A percentile compares a stretch with the other conserved stretches of the same genome.
Conservation (phyloP, 495 filamentous ascomycete species). For the Xylona heveae region DNA sequence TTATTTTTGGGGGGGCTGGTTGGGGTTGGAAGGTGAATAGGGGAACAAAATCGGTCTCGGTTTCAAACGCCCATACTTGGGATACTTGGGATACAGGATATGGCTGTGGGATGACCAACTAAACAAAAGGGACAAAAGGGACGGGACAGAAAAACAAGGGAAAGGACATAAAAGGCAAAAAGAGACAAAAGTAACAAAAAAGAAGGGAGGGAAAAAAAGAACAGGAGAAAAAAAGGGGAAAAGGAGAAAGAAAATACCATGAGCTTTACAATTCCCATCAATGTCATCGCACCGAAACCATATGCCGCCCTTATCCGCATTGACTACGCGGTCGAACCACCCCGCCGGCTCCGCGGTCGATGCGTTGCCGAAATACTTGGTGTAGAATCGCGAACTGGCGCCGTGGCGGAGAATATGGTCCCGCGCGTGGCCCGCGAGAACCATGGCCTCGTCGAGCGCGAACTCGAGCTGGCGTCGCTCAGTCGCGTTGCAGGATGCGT, state of each 20-base stretch:
- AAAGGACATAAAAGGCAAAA: too few relatives aligned
- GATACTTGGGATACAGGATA: not conserved
- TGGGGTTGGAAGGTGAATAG: too few relatives aligned
- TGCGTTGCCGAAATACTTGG: constrained; percentile 33
- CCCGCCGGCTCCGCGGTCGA: constrained; percentile 27
- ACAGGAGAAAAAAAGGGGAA: too few relatives aligned
- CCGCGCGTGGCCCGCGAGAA: constrained; percentile 25
- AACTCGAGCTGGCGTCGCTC: constrained; percentile 23
- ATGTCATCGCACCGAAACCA: constrained; percentile 36
- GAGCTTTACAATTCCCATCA: constrained; percentile 28
- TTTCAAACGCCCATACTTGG: not conserved
- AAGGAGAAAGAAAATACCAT: too few relatives aligned
- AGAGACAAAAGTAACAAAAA: too few relatives aligned
- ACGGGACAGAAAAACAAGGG: too few relatives aligned
- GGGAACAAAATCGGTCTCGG: too few relatives aligned
- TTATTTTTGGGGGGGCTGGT: too few relatives aligned
- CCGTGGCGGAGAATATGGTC: constrained; percentile 26
- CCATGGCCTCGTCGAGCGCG: constrained; percentile 25
- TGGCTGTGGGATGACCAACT: too few relatives aligned
- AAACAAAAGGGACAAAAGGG: too few relatives aligned
- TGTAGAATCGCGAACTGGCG: constrained; percentile 26
- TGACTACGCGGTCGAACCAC: constrained; percentile 27
- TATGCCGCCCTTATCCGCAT: constrained; percentile 22
- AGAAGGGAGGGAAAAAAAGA: too few relatives aligned
- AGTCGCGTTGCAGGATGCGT: constrained; percentile 32